Evolutionary conservation across 768 basidiomycete species (phyloP).

Genomic region (Kwoniella newhampshirensis): DNA sequence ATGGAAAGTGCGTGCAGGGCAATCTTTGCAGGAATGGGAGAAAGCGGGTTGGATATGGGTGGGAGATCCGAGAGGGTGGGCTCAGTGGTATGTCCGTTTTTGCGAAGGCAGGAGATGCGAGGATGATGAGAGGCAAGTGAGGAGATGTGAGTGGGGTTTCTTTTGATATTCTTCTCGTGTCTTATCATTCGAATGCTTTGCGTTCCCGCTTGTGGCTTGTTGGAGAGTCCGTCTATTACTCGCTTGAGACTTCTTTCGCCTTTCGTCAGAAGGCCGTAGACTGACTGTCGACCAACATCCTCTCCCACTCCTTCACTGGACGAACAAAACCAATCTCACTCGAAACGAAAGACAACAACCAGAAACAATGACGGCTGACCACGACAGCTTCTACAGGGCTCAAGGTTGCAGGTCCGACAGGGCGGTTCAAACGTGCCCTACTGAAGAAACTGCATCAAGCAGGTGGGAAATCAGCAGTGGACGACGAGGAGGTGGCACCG

Average conservation of each 20-base stretch:
- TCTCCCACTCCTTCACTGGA: not conserved
- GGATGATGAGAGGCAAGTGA: constrained; percentile 51
- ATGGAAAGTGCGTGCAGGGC: constrained; percentile 45
- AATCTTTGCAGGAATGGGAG: constrained; percentile 51
- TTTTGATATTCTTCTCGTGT: not conserved
- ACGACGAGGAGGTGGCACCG: constrained; percentile 46
- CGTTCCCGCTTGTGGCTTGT: too few relatives aligned
- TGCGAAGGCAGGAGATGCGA: constrained; percentile 46
- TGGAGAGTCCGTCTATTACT: too few relatives aligned
- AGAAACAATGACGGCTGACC: not conserved
- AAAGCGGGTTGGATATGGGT: constrained; percentile 53
- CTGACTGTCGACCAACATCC: not conserved
- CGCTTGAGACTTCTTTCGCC: too few relatives aligned
- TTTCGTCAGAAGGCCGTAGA: too few relatives aligned
- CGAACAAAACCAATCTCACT: not conserved
- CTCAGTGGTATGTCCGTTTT: constrained; percentile 52
- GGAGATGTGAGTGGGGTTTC: constrained; percentile 40
- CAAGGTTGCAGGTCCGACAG: constrained; percentile 50
- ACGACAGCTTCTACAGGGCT: constrained; percentile 31
- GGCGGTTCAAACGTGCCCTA: constrained; percentile 46
- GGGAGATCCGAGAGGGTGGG: constrained; percentile 53
- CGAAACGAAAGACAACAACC: not conserved
- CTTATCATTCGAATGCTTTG: too few relatives aligned
- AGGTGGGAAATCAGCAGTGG: constrained; percentile 24
- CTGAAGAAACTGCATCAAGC: constrained; percentile 45